phyloP scores from a whole-genome alignment of 1,284 basidiomycete genomes.

The Xanthoconium separans region DNA sequence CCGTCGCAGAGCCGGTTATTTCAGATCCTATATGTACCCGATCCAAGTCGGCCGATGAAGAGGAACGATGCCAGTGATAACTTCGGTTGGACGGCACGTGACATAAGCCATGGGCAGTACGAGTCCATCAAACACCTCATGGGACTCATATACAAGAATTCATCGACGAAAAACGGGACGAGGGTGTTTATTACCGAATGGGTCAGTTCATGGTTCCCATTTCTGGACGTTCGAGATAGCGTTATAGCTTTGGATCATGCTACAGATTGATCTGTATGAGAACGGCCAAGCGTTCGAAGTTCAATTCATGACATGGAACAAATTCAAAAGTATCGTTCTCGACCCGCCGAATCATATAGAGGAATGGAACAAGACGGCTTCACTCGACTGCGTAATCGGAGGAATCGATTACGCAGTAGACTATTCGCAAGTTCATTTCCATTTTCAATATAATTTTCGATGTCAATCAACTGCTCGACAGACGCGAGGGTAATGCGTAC shows the following conservation, averaged over 20 bases:
- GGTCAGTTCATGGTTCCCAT: neutral
- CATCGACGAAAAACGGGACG: neutral
- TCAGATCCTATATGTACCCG: neutral
- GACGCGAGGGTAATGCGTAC: neutral
- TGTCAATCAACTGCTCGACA: neutral
- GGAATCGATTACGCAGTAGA: neutral
- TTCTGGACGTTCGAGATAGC: neutral
- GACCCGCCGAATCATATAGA: neutral
- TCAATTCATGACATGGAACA: neutral
- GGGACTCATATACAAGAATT: neutral
- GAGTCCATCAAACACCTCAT: neutral
- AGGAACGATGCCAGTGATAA: neutral
- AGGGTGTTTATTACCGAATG: neutral
- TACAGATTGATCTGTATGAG: neutral
- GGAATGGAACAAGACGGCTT: neutral
- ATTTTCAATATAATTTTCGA: neutral
- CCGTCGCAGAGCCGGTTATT: neutral
- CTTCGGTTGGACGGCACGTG: neutral
- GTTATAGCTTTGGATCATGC: neutral
- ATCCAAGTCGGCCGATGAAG: neutral
- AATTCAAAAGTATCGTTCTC: neutral
- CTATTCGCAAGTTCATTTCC: neutral
- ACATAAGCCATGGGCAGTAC: neutral
- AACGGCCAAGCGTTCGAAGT: neutral
- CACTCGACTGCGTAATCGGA: neutral